A percentile compares a stretch with the other conserved stretches of the same genome.
Evolutionary conservation across 257 asterid species (phyloP).

Genomic region (Salvia hispanica): DNA sequence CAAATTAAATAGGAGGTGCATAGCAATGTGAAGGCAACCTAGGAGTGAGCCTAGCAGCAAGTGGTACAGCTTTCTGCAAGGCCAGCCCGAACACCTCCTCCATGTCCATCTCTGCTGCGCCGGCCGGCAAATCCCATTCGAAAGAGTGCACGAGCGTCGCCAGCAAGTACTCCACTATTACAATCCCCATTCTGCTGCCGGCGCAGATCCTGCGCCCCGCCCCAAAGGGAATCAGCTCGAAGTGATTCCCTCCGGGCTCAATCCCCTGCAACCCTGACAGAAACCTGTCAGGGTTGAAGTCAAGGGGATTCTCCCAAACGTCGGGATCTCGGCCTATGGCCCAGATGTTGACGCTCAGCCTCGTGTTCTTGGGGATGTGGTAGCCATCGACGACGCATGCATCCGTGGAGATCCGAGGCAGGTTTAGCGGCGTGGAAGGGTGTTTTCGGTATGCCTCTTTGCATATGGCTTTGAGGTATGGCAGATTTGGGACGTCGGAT

Average conservation of each 20-base stretch:
- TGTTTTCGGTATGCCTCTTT: conserved; percentile 55
- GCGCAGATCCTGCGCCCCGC: conserved; percentile 58
- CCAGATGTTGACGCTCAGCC: conserved; percentile 58
- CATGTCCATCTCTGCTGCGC: conserved; percentile 39
- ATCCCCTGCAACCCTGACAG: conserved; percentile 27
- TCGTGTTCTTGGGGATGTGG: conserved; percentile 46
- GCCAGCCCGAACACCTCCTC: conserved; percentile 56
- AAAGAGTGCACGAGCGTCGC: conserved; percentile 56
- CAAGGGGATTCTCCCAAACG: conserved; percentile 53
- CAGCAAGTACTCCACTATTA: conserved; percentile 46
- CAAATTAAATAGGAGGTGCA: not conserved
- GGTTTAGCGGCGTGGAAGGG: conserved; percentile 54
- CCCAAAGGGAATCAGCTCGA: conserved; percentile 53
- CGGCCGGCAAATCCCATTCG: conserved; percentile 45
- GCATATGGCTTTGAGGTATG: conserved; percentile 50
- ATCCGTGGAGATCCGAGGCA: conserved; percentile 41
- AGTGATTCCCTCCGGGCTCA: conserved; percentile 44
- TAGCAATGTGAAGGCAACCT: conserved; percentile 42
- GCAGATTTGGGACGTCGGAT: conserved; percentile 46
- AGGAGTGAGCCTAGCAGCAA: conserved; percentile 49
- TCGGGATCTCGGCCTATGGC: conserved; percentile 56
- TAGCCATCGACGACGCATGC: conserved; percentile 45
- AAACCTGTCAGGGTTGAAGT: conserved; percentile 48
- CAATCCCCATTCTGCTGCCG: conserved; percentile 51
- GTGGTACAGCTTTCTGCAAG: conserved; percentile 52